These are phyloP conservation scores for Naganishia kalamii DNA, from an alignment of 768 basidiomycete genomes.

Conservation along the genomic window DNA sequence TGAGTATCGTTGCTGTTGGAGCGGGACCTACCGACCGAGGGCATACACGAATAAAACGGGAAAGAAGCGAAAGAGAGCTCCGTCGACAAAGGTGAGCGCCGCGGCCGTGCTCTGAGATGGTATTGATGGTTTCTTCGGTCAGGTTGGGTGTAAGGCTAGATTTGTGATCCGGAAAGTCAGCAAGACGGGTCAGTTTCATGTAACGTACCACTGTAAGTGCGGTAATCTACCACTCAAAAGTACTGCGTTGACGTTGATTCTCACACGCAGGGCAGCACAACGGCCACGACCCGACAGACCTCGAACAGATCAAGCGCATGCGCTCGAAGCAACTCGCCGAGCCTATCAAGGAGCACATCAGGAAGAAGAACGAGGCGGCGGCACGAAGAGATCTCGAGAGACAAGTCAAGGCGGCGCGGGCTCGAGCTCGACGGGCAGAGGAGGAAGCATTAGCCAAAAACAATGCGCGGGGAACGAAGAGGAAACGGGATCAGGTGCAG, in stretches of 20 bases:
- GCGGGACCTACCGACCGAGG: constrained; percentile 11
- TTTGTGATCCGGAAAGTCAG: constrained; percentile 9
- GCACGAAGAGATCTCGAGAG: neutral
- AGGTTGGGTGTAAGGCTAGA: constrained; percentile 20
- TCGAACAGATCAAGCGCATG: constrained; percentile 12
- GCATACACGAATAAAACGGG: constrained; percentile 11
- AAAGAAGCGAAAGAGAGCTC: neutral
- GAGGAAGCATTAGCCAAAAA: neutral
- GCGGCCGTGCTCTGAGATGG: neutral
- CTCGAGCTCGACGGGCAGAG: neutral
- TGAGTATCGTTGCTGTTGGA: constrained; percentile 20
- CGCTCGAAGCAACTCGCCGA: constrained; percentile 4
- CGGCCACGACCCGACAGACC: constrained; percentile 8
- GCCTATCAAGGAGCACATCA: neutral
- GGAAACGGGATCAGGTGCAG: neutral
- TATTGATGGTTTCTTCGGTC: neutral
- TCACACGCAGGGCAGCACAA: constrained; percentile 4
- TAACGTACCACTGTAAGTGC: constrained; percentile 11
- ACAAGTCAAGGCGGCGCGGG: neutral
- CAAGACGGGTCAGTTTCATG: constrained; percentile 1
- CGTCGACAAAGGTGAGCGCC: constrained; percentile 4
- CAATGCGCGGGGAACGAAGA: neutral
- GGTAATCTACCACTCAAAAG: too few relatives aligned
- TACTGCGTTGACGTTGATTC: neutral
- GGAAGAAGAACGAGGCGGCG: neutral